These are phyloP conservation scores for Leccinum olivaceopallidum DNA, from an alignment of 768 basidiomycete genomes.

Conservation along the genomic window DNA sequence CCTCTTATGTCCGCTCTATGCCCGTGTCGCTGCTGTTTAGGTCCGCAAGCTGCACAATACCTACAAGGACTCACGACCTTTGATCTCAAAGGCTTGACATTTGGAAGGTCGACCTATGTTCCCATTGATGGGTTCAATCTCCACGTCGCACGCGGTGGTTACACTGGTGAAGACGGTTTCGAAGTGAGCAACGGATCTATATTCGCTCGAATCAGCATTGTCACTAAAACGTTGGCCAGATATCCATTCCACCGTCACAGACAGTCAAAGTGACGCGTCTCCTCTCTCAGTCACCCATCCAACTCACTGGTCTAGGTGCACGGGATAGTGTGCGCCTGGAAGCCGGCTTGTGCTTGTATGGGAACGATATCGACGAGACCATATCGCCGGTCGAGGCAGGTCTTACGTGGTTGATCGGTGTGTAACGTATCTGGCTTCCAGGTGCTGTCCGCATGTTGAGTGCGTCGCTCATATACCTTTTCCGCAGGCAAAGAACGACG, in stretches of 20 bases:
- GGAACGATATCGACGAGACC: constrained; percentile 87
- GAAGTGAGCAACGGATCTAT: constrained; percentile 52
- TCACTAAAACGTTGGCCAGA: constrained; percentile 43
- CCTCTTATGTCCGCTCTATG: not conserved
- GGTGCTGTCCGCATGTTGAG: not conserved
- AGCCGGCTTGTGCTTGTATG: constrained; percentile 96
- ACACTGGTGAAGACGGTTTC: constrained; percentile 98
- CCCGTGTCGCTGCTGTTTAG: constrained; percentile 34
- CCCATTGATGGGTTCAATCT: constrained; percentile 61
- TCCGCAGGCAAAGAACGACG: constrained; percentile 77
- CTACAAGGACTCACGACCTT: constrained; percentile 75
- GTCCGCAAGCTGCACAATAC: constrained; percentile 79
- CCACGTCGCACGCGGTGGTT: constrained; percentile 92
- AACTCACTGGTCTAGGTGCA: constrained; percentile 88
- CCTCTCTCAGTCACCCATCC: constrained; percentile 64
- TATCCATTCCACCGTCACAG: constrained; percentile 82
- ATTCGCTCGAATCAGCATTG: not conserved
- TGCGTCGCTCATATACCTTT: not conserved
- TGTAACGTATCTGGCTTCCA: constrained; percentile 34
- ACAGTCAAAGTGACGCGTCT: constrained; percentile 68
- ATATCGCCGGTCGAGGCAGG: constrained; percentile 91
- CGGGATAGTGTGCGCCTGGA: constrained; percentile 93
- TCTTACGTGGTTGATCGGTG: constrained; percentile 90
- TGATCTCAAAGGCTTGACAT: constrained; percentile 73
- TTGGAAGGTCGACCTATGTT: constrained; percentile 82